Conservation (phyloP, 306 rosid species). For the Cicer judaicum region DNA sequence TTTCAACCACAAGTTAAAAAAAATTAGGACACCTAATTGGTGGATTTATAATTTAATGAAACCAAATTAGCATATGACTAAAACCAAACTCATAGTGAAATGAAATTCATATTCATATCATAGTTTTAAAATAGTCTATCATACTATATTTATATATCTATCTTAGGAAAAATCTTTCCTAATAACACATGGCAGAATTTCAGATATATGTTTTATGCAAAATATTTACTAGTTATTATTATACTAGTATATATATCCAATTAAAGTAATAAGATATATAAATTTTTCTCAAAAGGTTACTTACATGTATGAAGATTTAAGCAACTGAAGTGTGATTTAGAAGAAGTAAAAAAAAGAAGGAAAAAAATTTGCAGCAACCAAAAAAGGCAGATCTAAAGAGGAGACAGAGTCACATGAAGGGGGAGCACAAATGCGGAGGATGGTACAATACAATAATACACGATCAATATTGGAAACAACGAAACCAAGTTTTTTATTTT, state of each 20-base stretch:
- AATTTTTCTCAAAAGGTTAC: neutral
- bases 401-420: conserved; percentile 53
- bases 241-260: neutral
- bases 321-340: conserved; percentile 13
- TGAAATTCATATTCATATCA: conserved; percentile 16
- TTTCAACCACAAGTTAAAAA: conserved; percentile 19
- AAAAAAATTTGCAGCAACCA: conserved; percentile 35
- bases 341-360: conserved; percentile 14
- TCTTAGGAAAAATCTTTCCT: neutral
- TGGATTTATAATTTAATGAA: conserved; percentile 29
- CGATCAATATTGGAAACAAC: conserved; percentile 23
- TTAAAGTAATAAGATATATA: neutral
- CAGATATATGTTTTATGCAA: neutral
- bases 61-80: conserved; percentile 34
- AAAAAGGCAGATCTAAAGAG: conserved; percentile 44
- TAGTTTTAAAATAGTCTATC: neutral
- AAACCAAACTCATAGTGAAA: conserved; percentile 30
- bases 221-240: neutral
- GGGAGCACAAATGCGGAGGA: conserved; percentile 28
- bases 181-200: conserved; percentile 7
- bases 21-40: conserved; percentile 7
- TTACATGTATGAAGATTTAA: neutral
- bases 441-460: conserved; percentile 32
- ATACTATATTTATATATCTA: neutral
- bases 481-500: neutral